Percentiles rank a stretch among this genome's conserved stretches.
phyloP scores from a whole-genome alignment of 345 rosid genomes.

The Eucalyptus sideroxylon region DNA sequence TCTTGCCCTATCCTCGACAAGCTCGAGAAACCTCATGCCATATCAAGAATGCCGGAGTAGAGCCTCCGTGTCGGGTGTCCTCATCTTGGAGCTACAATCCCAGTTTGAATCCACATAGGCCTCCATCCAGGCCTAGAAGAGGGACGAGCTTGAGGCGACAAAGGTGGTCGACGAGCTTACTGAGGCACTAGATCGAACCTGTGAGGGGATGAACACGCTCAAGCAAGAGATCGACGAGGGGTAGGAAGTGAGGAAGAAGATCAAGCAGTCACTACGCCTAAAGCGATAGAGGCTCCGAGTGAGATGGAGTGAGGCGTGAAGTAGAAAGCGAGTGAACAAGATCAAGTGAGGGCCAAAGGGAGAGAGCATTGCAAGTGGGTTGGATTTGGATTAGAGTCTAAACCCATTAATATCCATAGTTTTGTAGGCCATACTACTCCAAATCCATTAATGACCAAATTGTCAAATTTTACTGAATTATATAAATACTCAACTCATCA shows the following conservation, averaged over 20 bases:
- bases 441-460: no score
- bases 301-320: slow-evolving; percentile 7
- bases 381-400: no score
- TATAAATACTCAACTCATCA: no score
- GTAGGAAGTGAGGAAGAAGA: slow-evolving; percentile 1
- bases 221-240: slow-evolving; percentile 7
- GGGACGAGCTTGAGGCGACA: slow-evolving; percentile 12
- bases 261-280: slow-evolving; percentile 17
- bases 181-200: not conserved
- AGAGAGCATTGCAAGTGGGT: no score
- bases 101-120: slow-evolving; percentile 5
- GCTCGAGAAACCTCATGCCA: slow-evolving; percentile 31
- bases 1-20: slow-evolving; percentile 42
- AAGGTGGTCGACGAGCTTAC: not conserved
- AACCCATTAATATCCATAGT: no score
- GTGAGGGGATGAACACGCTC: slow-evolving; percentile 8
- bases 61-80: slow-evolving; percentile 6
- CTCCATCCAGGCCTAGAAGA: slow-evolving; percentile 1
- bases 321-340: slow-evolving; percentile 3
- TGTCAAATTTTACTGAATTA: no score
- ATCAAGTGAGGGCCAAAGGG: no score
- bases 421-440: no score
- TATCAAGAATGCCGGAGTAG: slow-evolving; percentile 9
- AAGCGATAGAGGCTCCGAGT: slow-evolving; percentile 23
- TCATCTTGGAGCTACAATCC: slow-evolving; percentile 16